A percentile compares a stretch with the other conserved stretches of the same genome.
These are phyloP conservation scores for Collybia sordida DNA, from an alignment of 768 basidiomycete genomes.

Conservation along the genomic window DNA sequence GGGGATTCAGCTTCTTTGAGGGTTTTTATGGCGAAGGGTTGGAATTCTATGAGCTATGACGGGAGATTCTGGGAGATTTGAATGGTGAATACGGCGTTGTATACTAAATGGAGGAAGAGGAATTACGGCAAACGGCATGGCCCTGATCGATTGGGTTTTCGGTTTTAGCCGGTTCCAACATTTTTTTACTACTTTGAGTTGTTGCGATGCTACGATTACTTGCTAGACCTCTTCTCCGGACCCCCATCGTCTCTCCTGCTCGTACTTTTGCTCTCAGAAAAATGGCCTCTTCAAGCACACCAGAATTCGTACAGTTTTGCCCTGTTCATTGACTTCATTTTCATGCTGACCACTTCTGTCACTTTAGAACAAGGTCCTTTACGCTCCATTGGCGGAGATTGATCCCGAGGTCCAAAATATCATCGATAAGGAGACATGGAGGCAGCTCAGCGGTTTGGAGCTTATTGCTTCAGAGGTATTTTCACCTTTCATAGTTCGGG, in stretches of 20 bases:
- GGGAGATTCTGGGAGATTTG: neutral
- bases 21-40: too few species aligned
- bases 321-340: neutral
- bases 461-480: slow-evolving; percentile 97
- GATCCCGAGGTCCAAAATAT: slow-evolving; percentile 97
- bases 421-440: slow-evolving; percentile 99
- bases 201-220: slow-evolving; percentile 39
- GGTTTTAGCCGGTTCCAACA: slow-evolving; percentile 18
- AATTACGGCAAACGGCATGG: slow-evolving; percentile 14
- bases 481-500: neutral
- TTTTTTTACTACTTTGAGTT: slow-evolving; percentile 16
- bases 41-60: too few species aligned
- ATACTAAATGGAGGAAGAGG: too few species aligned
- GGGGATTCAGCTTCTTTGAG: too few species aligned
- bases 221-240: slow-evolving; percentile 29
- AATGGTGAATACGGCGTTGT: neutral
- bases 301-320: slow-evolving; percentile 53
- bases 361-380: slow-evolving; percentile 86
- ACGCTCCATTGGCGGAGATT: slow-evolving; percentile 82
- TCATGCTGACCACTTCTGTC: slow-evolving; percentile 5
- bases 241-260: slow-evolving; percentile 29
- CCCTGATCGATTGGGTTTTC: slow-evolving; percentile 13
- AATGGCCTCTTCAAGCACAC: slow-evolving; percentile 63
- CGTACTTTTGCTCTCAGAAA: slow-evolving; percentile 34
- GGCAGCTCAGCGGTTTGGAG: slow-evolving; percentile 96